Evolutionary conservation across 140 eudicot species (phyloP).

Genomic region (Senecio squalidus): DNA sequence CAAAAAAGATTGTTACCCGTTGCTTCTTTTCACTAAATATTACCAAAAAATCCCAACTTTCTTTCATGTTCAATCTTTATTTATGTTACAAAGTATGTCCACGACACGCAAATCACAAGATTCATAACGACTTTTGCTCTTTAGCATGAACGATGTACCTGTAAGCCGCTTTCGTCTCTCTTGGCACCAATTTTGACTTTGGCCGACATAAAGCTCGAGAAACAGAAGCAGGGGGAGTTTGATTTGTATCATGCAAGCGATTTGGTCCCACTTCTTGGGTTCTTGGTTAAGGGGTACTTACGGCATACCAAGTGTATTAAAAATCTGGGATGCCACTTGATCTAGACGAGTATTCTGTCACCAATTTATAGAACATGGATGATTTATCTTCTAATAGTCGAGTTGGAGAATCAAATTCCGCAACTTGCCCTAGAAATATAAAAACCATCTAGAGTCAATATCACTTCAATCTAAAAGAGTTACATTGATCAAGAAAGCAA

Average conservation of each 20-base stretch:
- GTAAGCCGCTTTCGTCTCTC: conserved; percentile 27
- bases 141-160: conserved; percentile 20
- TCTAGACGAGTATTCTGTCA: conserved; percentile 80
- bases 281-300: conserved; percentile 14
- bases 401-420: conserved; percentile 83
- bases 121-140: conserved; percentile 19
- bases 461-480: background rate
- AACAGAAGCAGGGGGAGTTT: conserved; percentile 20
- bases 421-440: conserved; percentile 85
- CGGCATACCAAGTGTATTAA: conserved; percentile 23
- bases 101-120: conserved; percentile 34
- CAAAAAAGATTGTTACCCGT: conserved; percentile 14
- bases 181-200: conserved; percentile 24
- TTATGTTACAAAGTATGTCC: conserved; percentile 44
- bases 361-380: conserved; percentile 81
- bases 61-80: conserved; percentile 25
- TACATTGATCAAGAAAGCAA: background rate
- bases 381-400: conserved; percentile 67
- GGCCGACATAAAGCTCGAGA: conserved; percentile 23
- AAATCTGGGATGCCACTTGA: conserved; percentile 58
- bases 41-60: conserved; percentile 26
- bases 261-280: conserved; percentile 25
- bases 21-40: conserved; percentile 32
- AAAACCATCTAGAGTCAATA: conserved; percentile 7
- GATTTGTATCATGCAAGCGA: conserved; percentile 7